Evolutionary conservation across 345 rosid genomes (phyloP), one percentile per base, ranked within the genome.

Genomic region (Salix brachista): DNA sequence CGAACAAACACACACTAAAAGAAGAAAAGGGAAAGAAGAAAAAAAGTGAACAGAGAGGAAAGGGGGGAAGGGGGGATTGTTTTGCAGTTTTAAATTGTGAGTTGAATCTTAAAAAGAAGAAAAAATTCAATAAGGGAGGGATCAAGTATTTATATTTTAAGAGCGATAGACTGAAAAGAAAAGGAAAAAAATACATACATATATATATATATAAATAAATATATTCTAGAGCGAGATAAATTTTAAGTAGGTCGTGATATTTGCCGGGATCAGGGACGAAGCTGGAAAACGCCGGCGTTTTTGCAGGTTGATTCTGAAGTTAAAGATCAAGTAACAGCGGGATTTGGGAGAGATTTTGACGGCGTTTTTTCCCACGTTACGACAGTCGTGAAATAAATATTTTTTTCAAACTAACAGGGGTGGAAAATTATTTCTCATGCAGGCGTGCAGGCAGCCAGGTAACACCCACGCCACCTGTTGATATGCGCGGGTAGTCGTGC

Each of bases 251-350:
- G 54, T 21, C 26, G 48, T 14, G 75, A 13, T 28, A 21, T 50
- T 11, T 5, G 73, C 76, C 58, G 78, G 77, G 75, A 74, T 72
- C 77, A 82, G 83, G 26, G 70, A 21, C 42, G 71, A 44, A 39
- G 77, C 8, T 11, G 17, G 9, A 64, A 58, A 28, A 77, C 78
- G 81, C 67, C 83, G 81, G 19, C 80, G 86, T 78, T 28, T 64
- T 65, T 6, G 17, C 4, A 56, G 56, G 13, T 11, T 65, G 34
- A 39, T 19, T 65, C n/a, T 65, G 44, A 66, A 12, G 52, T 58
- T 74, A 23, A 17, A 26, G 79, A 65, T 67, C 50, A 25, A 62
- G 42, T 34, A 34, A 74, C 79, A 46, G 41, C 41, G 72, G 64
- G 65, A 34, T 79, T 62, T 37, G 75, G 65, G 71, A 17, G 36